Conservation (phyloP, 108 stramenopile genomes). For the Fragilaria radians region DNA sequence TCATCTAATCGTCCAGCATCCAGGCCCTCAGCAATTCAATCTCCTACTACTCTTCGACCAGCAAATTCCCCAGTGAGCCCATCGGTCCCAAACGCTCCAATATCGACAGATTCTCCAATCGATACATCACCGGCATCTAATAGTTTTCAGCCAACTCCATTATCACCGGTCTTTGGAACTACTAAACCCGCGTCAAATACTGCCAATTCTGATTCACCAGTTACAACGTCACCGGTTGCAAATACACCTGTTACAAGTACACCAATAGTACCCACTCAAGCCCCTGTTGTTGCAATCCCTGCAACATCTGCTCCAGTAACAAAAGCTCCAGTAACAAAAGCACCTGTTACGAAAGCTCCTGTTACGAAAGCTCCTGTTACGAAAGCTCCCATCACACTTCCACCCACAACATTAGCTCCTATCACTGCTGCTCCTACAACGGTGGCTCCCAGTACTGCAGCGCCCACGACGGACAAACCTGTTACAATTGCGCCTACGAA, state of each 20-base stretch:
- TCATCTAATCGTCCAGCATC: too few relatives aligned
- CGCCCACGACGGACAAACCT: neutral
- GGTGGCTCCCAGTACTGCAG: neutral
- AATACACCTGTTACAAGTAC: neutral
- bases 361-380: neutral
- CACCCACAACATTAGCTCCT: slow-evolving; percentile 7
- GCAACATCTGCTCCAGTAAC: slow-evolving; percentile 1
- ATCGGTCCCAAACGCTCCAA: neutral
- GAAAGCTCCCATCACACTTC: slow-evolving; percentile 2
- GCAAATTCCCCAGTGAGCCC: neutral
- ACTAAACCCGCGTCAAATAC: slow-evolving; percentile 3
- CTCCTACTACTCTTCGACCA: neutral
- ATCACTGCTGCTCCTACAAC: slow-evolving; percentile 5
- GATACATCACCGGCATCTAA: neutral
- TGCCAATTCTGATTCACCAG: neutral
- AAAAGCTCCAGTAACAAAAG: slow-evolving; percentile 1
- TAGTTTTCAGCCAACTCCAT: neutral
- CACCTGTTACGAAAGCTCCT: neutral
- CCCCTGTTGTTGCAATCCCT: neutral
- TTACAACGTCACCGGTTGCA: neutral
- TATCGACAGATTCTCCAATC: neutral
- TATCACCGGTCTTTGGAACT: neutral
- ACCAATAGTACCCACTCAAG: neutral
- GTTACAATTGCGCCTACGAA: slow-evolving; percentile 4
- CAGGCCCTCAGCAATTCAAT: neutral